Evolutionary conservation across 768 basidiomycete genomes (phyloP).

Genomic region (Boletus reticulatus): DNA sequence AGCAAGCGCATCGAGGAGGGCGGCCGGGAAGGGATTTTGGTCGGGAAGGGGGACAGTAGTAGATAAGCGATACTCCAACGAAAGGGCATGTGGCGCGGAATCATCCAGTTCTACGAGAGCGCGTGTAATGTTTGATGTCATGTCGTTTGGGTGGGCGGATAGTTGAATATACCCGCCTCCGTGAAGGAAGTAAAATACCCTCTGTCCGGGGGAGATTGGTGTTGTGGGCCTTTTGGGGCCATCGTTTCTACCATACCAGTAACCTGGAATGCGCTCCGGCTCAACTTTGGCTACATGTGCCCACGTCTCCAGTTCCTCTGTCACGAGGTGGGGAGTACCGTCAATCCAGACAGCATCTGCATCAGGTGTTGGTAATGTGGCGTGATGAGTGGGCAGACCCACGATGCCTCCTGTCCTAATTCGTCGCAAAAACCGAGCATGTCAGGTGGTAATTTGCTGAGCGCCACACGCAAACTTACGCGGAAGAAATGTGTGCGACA

Average conservation of each 20-base stretch:
- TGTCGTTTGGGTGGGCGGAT: conserved; percentile 56
- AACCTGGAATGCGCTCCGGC: conserved; percentile 50
- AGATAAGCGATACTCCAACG: conserved; percentile 72
- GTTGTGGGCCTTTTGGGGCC: conserved; percentile 31
- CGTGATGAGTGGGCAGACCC: conserved; percentile 7
- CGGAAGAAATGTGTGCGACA: conserved; percentile 9
- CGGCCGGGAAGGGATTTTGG: conserved; percentile 67
- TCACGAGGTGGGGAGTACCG: conserved; percentile 29
- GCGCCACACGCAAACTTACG: conserved; percentile 12
- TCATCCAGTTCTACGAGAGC: conserved; percentile 47
- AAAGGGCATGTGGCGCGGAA: conserved; percentile 49
- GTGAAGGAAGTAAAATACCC: conserved; percentile 60
- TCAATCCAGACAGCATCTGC: conserved; percentile 34
- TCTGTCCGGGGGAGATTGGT: conserved; percentile 47
- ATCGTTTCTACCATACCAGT: conserved; percentile 51
- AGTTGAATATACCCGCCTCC: conserved; percentile 56
- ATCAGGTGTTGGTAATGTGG: conserved; percentile 6
- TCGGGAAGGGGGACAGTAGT: conserved; percentile 40
- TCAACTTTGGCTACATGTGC: conserved; percentile 35
- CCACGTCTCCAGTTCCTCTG: conserved; percentile 27
- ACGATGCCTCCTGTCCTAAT: conserved; percentile 7
- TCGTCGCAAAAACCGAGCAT: neutral
- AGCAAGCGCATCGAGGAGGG: conserved; percentile 69
- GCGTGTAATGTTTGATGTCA: conserved; percentile 42
- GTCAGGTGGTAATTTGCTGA: neutral